These are phyloP conservation scores for Bipolaris victoriae DNA, from an alignment of 2,329 filamentous ascomycete genomes.

Conservation along the genomic window DNA sequence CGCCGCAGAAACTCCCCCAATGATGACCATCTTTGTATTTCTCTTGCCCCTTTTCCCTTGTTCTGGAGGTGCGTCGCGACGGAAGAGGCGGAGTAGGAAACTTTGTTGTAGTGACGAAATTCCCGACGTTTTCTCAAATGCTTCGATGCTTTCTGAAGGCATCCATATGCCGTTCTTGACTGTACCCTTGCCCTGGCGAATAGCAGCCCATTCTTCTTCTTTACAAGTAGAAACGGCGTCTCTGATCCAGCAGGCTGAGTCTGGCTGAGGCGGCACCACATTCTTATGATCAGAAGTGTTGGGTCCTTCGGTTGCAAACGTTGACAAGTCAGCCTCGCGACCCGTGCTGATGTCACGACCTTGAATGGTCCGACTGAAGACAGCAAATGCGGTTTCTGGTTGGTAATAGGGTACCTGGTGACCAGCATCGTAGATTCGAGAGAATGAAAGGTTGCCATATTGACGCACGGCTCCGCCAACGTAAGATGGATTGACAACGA, in stretches of 20 bases:
- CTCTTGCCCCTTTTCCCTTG: background rate
- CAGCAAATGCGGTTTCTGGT: constrained; percentile 56
- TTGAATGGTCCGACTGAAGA: constrained; percentile 59
- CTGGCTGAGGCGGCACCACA: constrained; percentile 56
- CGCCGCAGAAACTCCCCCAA: constrained; percentile 6
- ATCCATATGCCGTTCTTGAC: constrained; percentile 32
- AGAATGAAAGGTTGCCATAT: constrained; percentile 68
- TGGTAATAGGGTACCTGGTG: constrained; percentile 56
- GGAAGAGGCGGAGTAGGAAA: background rate
- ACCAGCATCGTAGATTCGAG: constrained; percentile 59
- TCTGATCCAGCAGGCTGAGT: constrained; percentile 67
- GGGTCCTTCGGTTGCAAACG: constrained; percentile 64
- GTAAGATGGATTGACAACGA: constrained; percentile 70
- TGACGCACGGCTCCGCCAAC: constrained; percentile 75
- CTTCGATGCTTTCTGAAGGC: background rate
- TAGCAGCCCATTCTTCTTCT: constrained; percentile 56
- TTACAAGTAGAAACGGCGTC: constrained; percentile 58
- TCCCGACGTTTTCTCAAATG: constrained; percentile 3
- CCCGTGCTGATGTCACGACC: constrained; percentile 58
- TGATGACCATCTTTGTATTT: background rate
- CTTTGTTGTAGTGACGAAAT: constrained; percentile 2
- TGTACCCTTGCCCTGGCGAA: constrained; percentile 55
- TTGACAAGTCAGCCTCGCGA: constrained; percentile 57
- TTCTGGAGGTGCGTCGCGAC: background rate
- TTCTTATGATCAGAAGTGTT: constrained; percentile 64